A percentile compares a stretch with the other conserved stretches of the same genome.
phyloP scores from a whole-genome alignment of 768 basidiomycete genomes.

The Pleurotus eryngii region DNA sequence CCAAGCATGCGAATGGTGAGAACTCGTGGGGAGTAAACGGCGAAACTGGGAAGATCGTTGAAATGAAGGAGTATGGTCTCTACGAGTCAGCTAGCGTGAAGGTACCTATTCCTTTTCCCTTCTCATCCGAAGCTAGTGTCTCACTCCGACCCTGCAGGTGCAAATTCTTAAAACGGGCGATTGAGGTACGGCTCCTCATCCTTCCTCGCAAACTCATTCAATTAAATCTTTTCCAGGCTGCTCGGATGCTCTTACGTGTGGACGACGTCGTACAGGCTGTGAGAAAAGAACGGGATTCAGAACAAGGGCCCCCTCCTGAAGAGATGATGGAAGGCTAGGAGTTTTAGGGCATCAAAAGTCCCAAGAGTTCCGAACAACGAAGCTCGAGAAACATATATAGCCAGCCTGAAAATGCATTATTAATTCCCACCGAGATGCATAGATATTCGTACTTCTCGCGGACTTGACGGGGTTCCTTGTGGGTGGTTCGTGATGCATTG shows the following conservation, averaged over 20 bases:
- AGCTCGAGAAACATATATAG: not conserved
- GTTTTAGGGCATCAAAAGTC: not conserved
- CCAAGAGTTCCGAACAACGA: too few species aligned
- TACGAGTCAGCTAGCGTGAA: constrained; percentile 97
- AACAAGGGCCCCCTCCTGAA: constrained; percentile 47
- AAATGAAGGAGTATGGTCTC: constrained; percentile 93
- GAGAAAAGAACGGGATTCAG: constrained; percentile 66
- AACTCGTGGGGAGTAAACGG: constrained; percentile 94
- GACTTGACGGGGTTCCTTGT: too few species aligned
- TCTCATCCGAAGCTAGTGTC: not conserved
- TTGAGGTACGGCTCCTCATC: constrained; percentile 55
- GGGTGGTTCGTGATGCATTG: too few species aligned
- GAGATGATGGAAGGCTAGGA: constrained; percentile 44
- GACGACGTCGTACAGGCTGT: constrained; percentile 94
- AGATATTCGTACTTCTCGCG: too few species aligned
- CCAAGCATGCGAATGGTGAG: constrained; percentile 92
- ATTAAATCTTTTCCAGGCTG: constrained; percentile 46
- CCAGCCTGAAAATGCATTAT: too few species aligned
- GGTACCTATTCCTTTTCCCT: constrained; percentile 30
- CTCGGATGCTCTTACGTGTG: constrained; percentile 87
- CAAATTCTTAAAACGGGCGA: constrained; percentile 95
- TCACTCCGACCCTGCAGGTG: constrained; percentile 42
- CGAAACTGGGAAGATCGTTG: constrained; percentile 91
- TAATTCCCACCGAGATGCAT: too few species aligned
- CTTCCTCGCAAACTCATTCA: not conserved